Percentiles rank a stretch among this genome's conserved stretches.
Evolutionary conservation across 2,329 filamentous ascomycete species (phyloP).

Genomic region (Cryoendolithus antarcticus): DNA sequence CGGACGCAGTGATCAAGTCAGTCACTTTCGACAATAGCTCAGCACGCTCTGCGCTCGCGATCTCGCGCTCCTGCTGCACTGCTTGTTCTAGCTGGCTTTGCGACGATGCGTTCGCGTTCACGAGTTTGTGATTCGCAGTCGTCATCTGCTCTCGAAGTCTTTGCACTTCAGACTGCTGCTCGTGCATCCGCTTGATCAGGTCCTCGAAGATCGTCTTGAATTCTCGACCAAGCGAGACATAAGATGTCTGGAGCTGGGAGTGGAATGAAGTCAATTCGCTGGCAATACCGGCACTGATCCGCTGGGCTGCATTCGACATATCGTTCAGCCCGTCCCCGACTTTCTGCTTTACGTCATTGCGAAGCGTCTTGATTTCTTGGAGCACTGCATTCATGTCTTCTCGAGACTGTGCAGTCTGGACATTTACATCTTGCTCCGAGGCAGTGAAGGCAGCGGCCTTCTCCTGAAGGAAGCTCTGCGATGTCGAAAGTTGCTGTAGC

Average conservation of each 20-base stretch:
- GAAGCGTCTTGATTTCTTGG: slow-evolving; percentile 80
- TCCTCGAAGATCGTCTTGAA: slow-evolving; percentile 79
- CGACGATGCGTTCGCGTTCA: slow-evolving; percentile 55
- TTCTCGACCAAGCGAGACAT: slow-evolving; percentile 69
- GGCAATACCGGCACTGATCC: slow-evolving; percentile 80
- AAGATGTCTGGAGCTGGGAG: slow-evolving; percentile 70
- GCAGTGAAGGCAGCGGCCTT: slow-evolving; percentile 56
- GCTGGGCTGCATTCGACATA: slow-evolving; percentile 71
- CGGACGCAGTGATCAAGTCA: slow-evolving; percentile 61
- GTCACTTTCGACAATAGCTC: slow-evolving; percentile 66
- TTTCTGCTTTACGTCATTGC: slow-evolving; percentile 74
- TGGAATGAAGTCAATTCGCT: slow-evolving; percentile 78
- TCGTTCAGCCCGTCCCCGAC: slow-evolving; percentile 76
- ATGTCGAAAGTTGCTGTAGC: slow-evolving; percentile 55
- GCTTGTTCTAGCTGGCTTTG: slow-evolving; percentile 55
- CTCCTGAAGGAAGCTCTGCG: slow-evolving; percentile 57
- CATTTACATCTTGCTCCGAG: slow-evolving; percentile 55
- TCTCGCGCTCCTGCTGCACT: slow-evolving; percentile 63
- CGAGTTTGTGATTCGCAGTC: slow-evolving; percentile 53
- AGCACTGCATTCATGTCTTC: slow-evolving; percentile 84
- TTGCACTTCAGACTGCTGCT: slow-evolving; percentile 67
- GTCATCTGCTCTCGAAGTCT: slow-evolving; percentile 60
- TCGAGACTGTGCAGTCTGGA: slow-evolving; percentile 56
- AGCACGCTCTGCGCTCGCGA: slow-evolving; percentile 60
- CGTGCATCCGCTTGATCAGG: slow-evolving; percentile 58